Conservation (phyloP, 2,329 filamentous ascomycete species). For the Colletotrichum costaricense region DNA sequence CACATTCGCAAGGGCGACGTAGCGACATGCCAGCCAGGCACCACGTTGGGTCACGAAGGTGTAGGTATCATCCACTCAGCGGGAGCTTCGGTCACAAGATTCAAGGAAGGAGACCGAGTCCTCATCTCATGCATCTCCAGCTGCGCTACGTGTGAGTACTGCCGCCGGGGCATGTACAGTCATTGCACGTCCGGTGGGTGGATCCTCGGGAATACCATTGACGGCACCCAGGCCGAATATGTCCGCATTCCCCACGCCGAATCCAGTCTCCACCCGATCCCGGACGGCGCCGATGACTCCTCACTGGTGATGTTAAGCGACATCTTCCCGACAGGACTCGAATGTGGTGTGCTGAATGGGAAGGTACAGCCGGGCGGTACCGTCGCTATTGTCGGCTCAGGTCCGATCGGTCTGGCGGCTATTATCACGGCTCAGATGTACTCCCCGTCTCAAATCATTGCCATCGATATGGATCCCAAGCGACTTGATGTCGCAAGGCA, state of each 20-base stretch:
- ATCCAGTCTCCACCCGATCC: slow-evolving; percentile 72
- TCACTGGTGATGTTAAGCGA: slow-evolving; percentile 63
- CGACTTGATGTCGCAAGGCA: slow-evolving; percentile 58
- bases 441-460: slow-evolving; percentile 61
- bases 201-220: slow-evolving; percentile 63
- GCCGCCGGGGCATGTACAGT: slow-evolving; percentile 60
- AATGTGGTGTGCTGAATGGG: slow-evolving; percentile 65
- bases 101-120: slow-evolving; percentile 52
- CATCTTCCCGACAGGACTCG: slow-evolving; percentile 65
- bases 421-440: slow-evolving; percentile 55
- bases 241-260: slow-evolving; percentile 74
- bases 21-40: slow-evolving; percentile 37
- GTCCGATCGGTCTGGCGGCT: slow-evolving; percentile 71
- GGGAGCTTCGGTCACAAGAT: slow-evolving; percentile 46
- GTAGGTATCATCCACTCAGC: slow-evolving; percentile 50
- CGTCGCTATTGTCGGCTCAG: slow-evolving; percentile 72
- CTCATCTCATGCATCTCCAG: slow-evolving; percentile 48
- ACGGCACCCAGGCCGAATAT: slow-evolving; percentile 68
- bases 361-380: slow-evolving; percentile 70
- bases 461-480: slow-evolving; percentile 61
- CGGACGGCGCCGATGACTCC: slow-evolving; percentile 54
- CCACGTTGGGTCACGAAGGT: slow-evolving; percentile 51
- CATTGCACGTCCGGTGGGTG: slow-evolving; percentile 66
- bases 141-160: slow-evolving; percentile 63
- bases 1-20: slow-evolving; percentile 46